Evolutionary conservation across 169 alveolate genomes (phyloP).

Genomic region (Plasmodium relictum): DNA sequence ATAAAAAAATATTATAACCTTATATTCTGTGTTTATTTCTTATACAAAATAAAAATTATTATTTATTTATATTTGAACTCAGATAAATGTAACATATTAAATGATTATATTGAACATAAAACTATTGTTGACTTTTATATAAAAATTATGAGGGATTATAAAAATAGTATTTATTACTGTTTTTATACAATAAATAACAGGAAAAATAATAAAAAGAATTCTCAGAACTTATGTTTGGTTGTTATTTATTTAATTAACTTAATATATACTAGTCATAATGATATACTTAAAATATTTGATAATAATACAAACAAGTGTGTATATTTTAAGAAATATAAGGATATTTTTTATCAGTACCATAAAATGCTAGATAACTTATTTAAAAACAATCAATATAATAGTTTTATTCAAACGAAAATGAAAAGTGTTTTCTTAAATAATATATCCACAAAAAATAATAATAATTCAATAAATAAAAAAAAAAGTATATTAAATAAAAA

Average conservation of each 20-base stretch:
- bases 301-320: not conserved
- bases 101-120: slow-evolving; percentile 14
- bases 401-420: not conserved
- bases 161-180: slow-evolving; percentile 13
- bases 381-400: not conserved
- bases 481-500: not conserved
- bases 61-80: slow-evolving; percentile 13
- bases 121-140: slow-evolving; percentile 24
- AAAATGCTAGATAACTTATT: not conserved
- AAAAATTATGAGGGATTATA: slow-evolving; percentile 26
- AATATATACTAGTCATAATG: slow-evolving; percentile 34
- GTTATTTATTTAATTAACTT: slow-evolving; percentile 25
- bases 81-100: not conserved
- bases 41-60: slow-evolving; percentile 46
- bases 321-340: slow-evolving; percentile 15
- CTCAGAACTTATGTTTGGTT: slow-evolving; percentile 21
- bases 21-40: slow-evolving; percentile 31
- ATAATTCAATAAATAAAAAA: slow-evolving; percentile 4
- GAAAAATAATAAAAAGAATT: not conserved
- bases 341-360: slow-evolving; percentile 14
- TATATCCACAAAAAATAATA: slow-evolving; percentile 2
- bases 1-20: slow-evolving; percentile 43
- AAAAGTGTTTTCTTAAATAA: not conserved
- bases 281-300: slow-evolving; percentile 7
- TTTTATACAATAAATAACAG: slow-evolving; percentile 12